These are phyloP conservation scores for Withania somnifera DNA, from an alignment of 305 asterid species.

Conservation along the genomic window DNA sequence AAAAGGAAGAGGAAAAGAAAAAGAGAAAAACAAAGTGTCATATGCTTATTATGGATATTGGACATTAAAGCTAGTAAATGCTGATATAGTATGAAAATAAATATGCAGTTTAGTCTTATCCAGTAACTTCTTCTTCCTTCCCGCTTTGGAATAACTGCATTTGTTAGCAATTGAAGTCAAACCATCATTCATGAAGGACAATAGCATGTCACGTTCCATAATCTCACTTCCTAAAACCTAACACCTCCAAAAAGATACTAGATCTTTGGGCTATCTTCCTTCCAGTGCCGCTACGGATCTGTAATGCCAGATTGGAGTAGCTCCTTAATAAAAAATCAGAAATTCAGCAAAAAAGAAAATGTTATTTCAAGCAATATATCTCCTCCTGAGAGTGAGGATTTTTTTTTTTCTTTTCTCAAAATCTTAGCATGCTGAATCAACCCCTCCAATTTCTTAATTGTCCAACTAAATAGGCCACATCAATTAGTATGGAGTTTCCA, in stretches of 20 bases:
- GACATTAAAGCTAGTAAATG: background rate
- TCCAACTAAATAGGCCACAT: background rate
- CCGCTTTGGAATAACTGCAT: background rate
- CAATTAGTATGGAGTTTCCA: background rate
- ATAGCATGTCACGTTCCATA: background rate
- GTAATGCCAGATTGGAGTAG: background rate
- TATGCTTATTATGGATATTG: background rate
- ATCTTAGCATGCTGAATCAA: background rate
- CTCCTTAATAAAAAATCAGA: background rate
- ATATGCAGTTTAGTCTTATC: background rate
- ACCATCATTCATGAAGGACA: background rate
- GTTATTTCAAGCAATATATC: background rate
- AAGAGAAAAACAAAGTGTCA: background rate
- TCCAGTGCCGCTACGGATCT: background rate
- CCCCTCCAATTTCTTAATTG: background rate
- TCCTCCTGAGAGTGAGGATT: background rate
- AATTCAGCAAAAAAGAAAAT: background rate
- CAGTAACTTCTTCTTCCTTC: background rate
- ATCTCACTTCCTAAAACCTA: background rate
- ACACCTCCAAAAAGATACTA: background rate
- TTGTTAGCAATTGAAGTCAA: background rate
- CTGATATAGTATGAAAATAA: background rate
- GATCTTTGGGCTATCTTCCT: background rate
- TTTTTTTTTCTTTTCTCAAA: background rate
- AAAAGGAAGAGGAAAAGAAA: conserved; percentile 1